These are phyloP conservation scores for Geosiphon pyriformis DNA, from an alignment of 192 early-diverging fungal species.

Conservation along the genomic window DNA sequence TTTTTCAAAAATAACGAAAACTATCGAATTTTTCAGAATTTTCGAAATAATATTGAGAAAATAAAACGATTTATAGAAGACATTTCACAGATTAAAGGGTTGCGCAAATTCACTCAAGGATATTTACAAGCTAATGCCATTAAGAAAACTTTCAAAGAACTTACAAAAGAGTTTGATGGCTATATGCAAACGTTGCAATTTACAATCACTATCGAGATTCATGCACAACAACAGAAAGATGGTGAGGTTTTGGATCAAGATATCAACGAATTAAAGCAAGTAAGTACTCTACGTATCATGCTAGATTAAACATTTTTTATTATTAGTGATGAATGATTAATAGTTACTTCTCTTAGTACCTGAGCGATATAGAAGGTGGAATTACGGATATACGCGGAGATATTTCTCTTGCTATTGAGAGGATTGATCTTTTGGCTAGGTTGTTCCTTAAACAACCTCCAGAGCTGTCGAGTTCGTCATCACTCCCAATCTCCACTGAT, in stretches of 20 bases:
- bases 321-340: no score
- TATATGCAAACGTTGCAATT: conserved; percentile 17
- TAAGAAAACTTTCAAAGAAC: conserved; percentile 15
- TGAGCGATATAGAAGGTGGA: background rate
- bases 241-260: background rate
- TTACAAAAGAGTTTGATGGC: conserved; percentile 20
- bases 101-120: background rate
- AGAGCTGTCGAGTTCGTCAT: no score
- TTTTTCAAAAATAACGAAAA: background rate
- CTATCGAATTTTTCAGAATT: background rate
- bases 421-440: no score
- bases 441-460: no score
- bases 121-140: background rate
- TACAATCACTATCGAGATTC: background rate
- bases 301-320: background rate
- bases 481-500: no score
- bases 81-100: conserved; percentile 7
- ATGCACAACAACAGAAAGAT: conserved; percentile 3
- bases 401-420: background rate
- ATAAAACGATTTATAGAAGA: conserved; percentile 7
- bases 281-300: background rate
- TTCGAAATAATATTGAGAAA: background rate
- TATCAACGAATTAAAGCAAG: background rate
- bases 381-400: conserved; percentile 2
- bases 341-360: background rate